These are phyloP conservation scores for Solanum peruvianum DNA, from an alignment of 257 asterid genomes.

Conservation along the genomic window DNA sequence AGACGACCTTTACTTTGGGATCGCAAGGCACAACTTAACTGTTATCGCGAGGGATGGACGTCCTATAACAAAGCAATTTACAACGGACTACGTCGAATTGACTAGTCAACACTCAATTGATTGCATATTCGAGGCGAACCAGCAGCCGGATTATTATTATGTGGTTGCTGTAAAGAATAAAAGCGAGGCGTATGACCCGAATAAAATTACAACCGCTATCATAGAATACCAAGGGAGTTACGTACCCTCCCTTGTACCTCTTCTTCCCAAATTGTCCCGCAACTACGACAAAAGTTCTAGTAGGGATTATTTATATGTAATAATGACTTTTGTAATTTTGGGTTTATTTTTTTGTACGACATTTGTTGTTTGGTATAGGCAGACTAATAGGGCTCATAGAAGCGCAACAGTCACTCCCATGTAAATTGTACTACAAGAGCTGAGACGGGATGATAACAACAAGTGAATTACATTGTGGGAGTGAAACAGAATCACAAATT, in stretches of 20 bases:
- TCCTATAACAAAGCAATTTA: not conserved
- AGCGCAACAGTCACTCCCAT: not conserved
- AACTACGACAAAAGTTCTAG: too few species aligned
- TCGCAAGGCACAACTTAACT: conserved; percentile 1
- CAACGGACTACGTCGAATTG: not conserved
- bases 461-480: too few species aligned
- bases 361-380: not conserved
- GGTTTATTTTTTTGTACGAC: too few species aligned
- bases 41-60: not conserved
- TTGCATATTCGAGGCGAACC: not conserved
- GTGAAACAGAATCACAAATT: too few species aligned
- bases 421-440: not conserved
- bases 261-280: too few species aligned
- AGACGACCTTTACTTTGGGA: not conserved
- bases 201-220: too few species aligned
- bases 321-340: too few species aligned
- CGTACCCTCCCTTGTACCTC: too few species aligned
- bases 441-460: too few species aligned
- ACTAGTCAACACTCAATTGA: not conserved
- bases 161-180: not conserved
- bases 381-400: not conserved
- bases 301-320: too few species aligned
- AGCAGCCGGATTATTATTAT: not conserved
- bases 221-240: too few species aligned
- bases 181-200: too few species aligned